Conservation (phyloP, 2,329 filamentous ascomycete genomes). For the Diplodia scrobiculata region DNA sequence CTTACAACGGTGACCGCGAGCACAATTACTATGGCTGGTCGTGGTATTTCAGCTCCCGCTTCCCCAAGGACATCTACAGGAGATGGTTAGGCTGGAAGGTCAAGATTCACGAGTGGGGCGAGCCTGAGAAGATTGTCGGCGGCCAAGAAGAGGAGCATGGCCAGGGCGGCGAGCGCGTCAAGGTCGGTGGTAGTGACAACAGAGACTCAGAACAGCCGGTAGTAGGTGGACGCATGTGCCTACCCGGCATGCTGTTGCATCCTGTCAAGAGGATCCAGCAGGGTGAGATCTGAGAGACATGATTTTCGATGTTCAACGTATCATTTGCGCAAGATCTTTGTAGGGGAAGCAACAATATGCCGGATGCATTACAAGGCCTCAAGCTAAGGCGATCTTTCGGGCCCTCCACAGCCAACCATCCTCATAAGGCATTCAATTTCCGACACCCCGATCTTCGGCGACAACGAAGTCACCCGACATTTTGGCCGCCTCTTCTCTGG, state of each 20-base stretch:
- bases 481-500: background rate
- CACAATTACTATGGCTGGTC: constrained; percentile 84
- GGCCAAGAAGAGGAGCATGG: constrained; percentile 45
- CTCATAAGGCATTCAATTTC: constrained; percentile 14
- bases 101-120: constrained; percentile 75
- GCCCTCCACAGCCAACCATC: constrained; percentile 1
- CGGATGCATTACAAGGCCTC: constrained; percentile 12
- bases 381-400: background rate
- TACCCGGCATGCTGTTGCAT: constrained; percentile 86
- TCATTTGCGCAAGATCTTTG: background rate
- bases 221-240: constrained; percentile 72
- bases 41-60: constrained; percentile 90
- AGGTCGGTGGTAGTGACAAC: constrained; percentile 37
- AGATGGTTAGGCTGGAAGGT: constrained; percentile 84
- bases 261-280: constrained; percentile 68
- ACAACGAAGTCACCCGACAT: background rate
- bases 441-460: constrained; percentile 18
- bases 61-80: constrained; percentile 77
- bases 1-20: constrained; percentile 67
- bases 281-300: constrained; percentile 28
- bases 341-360: background rate
- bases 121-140: constrained; percentile 64
- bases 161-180: constrained; percentile 49
- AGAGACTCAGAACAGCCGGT: constrained; percentile 27
- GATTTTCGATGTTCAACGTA: constrained; percentile 15